These are phyloP conservation scores for Ophiocordyceps sinensis DNA, from an alignment of 2,329 filamentous ascomycete genomes.

Conservation along the genomic window DNA sequence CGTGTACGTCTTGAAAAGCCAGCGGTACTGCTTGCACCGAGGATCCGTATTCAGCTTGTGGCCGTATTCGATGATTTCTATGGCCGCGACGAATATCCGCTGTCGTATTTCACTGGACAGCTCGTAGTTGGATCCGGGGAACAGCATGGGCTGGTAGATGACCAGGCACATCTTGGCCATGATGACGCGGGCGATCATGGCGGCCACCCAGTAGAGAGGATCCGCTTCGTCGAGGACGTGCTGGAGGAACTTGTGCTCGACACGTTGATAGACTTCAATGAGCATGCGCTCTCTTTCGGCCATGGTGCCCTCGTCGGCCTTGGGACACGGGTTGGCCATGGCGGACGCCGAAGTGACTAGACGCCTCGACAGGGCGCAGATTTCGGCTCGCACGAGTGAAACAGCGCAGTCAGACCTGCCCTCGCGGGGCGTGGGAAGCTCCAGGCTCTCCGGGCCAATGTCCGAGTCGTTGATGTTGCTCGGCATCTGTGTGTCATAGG, in stretches of 20 bases:
- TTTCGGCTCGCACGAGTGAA: slow-evolving; percentile 34
- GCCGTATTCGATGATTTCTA: slow-evolving; percentile 60
- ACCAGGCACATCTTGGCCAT: slow-evolving; percentile 68
- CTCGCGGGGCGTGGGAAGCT: slow-evolving; percentile 29
- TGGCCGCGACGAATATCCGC: slow-evolving; percentile 54
- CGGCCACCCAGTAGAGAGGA: slow-evolving; percentile 52
- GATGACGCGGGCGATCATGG: slow-evolving; percentile 54
- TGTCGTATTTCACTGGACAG: slow-evolving; percentile 50
- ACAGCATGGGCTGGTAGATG: slow-evolving; percentile 59
- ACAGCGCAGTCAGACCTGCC: slow-evolving; percentile 39
- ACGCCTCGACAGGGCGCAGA: slow-evolving; percentile 25
- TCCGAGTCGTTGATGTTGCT: slow-evolving; percentile 35
- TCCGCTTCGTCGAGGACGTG: slow-evolving; percentile 33
- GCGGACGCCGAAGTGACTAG: slow-evolving; percentile 19
- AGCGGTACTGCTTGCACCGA: slow-evolving; percentile 29
- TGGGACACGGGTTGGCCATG: slow-evolving; percentile 15
- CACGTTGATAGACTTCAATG: slow-evolving; percentile 34
- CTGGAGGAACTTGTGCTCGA: slow-evolving; percentile 39
- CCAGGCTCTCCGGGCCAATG: slow-evolving; percentile 29
- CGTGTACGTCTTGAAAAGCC: slow-evolving; percentile 35
- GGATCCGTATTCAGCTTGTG: slow-evolving; percentile 48
- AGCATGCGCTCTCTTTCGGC: slow-evolving; percentile 29
- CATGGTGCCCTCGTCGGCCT: slow-evolving; percentile 13
- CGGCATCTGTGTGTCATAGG: slow-evolving; percentile 33
- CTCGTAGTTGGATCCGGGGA: slow-evolving; percentile 38